Evolutionary conservation across 2,329 filamentous ascomycete species (phyloP).

Genomic region (Didymella lethalis): DNA sequence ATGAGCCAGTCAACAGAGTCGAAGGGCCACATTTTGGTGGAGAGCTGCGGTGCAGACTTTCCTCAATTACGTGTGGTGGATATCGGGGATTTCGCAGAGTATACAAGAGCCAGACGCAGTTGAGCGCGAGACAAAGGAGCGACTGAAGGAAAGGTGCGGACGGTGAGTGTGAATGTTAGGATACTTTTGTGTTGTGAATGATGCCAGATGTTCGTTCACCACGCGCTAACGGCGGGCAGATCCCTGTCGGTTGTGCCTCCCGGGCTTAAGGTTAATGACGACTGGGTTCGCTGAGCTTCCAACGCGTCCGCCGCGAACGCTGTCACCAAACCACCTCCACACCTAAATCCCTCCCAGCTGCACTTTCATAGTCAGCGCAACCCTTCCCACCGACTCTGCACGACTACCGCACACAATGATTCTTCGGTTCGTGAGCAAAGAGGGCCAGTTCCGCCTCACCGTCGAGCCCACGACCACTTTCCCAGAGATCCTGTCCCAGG

Average conservation of each 20-base stretch:
- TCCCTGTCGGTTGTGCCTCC: constrained; percentile 16
- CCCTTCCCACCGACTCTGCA: neutral
- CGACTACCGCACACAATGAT: constrained; percentile 64
- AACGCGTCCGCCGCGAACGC: constrained; percentile 10
- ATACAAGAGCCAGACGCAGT: neutral
- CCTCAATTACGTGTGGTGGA: constrained; percentile 2
- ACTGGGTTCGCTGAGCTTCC: constrained; percentile 20
- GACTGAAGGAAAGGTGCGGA: constrained; percentile 12
- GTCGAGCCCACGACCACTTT: constrained; percentile 80
- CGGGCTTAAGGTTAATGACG: constrained; percentile 18
- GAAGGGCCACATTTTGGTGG: constrained; percentile 46
- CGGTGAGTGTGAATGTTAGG: constrained; percentile 10
- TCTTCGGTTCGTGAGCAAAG: constrained; percentile 85
- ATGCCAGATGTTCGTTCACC: constrained; percentile 24
- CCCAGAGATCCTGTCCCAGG: constrained; percentile 61
- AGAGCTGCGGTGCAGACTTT: constrained; percentile 17
- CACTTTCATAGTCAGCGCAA: constrained; percentile 1
- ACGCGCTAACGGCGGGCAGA: constrained; percentile 18
- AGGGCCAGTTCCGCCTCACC: constrained; percentile 88
- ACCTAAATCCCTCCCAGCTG: neutral
- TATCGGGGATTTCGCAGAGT: neutral
- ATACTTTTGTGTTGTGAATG: constrained; percentile 20
- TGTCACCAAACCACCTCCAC: constrained; percentile 9
- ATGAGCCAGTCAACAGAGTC: constrained; percentile 78
- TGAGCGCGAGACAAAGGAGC: constrained; percentile 12